These are phyloP conservation scores for Lasiodiplodia sp. DNA, from an alignment of 2,329 filamentous ascomycete species.

Conservation along the genomic window DNA sequence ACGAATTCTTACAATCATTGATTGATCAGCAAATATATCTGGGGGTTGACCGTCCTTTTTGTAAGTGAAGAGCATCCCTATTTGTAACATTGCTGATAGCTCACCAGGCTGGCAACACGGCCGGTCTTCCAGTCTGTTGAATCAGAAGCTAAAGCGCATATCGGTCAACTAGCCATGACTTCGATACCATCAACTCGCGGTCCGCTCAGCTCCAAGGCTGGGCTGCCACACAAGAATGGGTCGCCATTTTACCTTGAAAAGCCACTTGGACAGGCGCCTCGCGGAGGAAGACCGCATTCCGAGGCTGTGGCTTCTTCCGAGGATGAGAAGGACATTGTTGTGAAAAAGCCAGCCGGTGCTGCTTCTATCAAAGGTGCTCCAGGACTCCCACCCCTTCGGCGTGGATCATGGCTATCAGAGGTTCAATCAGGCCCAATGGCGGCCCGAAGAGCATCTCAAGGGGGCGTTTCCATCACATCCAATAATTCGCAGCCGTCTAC, in stretches of 20 bases:
- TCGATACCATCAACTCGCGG: constrained; percentile 25
- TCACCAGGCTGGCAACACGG: constrained; percentile 6
- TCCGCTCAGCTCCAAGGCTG: constrained; percentile 11
- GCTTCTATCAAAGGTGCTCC: constrained; percentile 44
- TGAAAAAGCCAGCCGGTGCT: constrained; percentile 11
- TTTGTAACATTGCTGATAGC: neutral
- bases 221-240: constrained; percentile 21
- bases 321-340: constrained; percentile 75
- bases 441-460: constrained; percentile 76
- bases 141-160: neutral
- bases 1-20: neutral
- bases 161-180: constrained; percentile 12
- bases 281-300: constrained; percentile 77
- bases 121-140: neutral
- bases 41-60: constrained; percentile 5
- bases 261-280: constrained; percentile 19
- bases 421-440: constrained; percentile 61
- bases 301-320: constrained; percentile 94
- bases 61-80: neutral
- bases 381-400: constrained; percentile 60
- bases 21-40: neutral
- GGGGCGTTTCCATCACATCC: constrained; percentile 72
- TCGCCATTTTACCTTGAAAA: constrained; percentile 25
- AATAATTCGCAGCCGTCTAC: constrained; percentile 82
- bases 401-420: constrained; percentile 81